Base-by-base conservation (phyloP, 2,329 filamentous ascomycete species). In the Sclerotinia nivalis region DNA sequence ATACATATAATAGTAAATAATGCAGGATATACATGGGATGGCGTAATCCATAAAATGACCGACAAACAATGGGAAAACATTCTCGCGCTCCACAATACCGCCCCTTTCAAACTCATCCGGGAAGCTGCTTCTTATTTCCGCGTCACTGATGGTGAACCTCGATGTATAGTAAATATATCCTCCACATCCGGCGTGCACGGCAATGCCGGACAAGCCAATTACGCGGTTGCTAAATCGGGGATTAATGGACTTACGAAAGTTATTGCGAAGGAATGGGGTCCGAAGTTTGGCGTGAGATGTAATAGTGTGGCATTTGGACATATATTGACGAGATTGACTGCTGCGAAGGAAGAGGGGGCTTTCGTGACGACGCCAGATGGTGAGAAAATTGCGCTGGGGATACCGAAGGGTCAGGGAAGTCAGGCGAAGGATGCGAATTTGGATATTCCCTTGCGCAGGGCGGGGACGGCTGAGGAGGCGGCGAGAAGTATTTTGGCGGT, bases 11-110 rank as follows among this genome's bases (percentile, higher is more conserved):
- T 97, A 69, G 91, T 97, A 71, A 96, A 97, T 81, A 97, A 97
- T 79, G 93, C 93, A 0, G 93, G 93, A 55, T 96, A 93, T 81
- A 97, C 93, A 0, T 97, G 93, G 92, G 93, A 97, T 80, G 93
- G 91, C 9, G 93, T 96, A 52, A 93, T 96, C 74, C 92, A 96
- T 84, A 96, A 96, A 85, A 95, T 93, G 84, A 91, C 89, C 22
- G 92, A 96, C 83, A 92, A 92, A 83, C 93, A 96, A 84, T 96
- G 92, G 92, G 91, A 96, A 72, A 93, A 91, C 65, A 97, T 97
- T 79, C 82, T 97, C 43, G 88, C 90, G 31, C 85, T 97, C 61
- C 93, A 97, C 84, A 89, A 87, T 78, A 96, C 92, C 18, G 93
- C 91, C 2, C 93, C 93, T 15, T 97, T 97, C 85, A 90, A 90